Percentiles rank a stretch among this genome's conserved stretches.
Conservation (phyloP, 2,329 filamentous ascomycete species). For the Capronia epimyces region DNA sequence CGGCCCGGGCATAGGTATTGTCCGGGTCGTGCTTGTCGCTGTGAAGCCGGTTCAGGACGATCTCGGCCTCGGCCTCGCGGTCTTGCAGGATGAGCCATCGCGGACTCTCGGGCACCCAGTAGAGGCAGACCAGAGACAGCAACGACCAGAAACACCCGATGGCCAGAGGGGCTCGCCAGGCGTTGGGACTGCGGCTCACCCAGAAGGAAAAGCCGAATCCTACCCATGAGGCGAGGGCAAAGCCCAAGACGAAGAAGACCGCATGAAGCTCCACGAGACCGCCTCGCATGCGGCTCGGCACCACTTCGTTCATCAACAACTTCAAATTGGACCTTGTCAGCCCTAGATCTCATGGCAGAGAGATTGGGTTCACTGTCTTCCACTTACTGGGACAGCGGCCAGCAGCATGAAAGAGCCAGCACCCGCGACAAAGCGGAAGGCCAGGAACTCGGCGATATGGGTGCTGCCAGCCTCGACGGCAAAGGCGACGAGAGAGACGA, state of each 20-base stretch:
- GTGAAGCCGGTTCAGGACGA: slow-evolving; percentile 5
- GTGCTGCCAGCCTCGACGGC: slow-evolving; percentile 19
- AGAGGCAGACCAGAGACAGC: slow-evolving; percentile 16
- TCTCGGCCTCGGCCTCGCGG: slow-evolving; percentile 21
- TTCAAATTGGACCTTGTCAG: no score
- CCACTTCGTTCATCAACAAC: slow-evolving; percentile 26
- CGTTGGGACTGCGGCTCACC: slow-evolving; percentile 19
- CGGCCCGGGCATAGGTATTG: slow-evolving; percentile 8
- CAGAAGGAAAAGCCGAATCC: slow-evolving; percentile 27
- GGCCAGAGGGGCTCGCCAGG: slow-evolving; percentile 25
- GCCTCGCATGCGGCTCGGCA: slow-evolving; percentile 21
- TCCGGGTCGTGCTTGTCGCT: not conserved
- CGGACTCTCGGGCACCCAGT: slow-evolving; percentile 25
- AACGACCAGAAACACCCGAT: slow-evolving; percentile 23
- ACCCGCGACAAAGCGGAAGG: slow-evolving; percentile 24
- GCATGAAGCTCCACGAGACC: slow-evolving; percentile 24
- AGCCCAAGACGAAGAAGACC: slow-evolving; percentile 21
- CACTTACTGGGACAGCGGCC: slow-evolving; percentile 25
- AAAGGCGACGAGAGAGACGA: slow-evolving; percentile 17
- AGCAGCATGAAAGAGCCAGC: slow-evolving; percentile 26
- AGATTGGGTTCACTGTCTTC: no score
- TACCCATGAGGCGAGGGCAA: slow-evolving; percentile 23
- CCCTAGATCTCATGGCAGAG: no score
- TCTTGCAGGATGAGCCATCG: slow-evolving; percentile 27
- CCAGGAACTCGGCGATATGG: slow-evolving; percentile 24